phyloP scores from a whole-genome alignment of 2,329 filamentous ascomycete genomes.

The Fusarium sp. region DNA sequence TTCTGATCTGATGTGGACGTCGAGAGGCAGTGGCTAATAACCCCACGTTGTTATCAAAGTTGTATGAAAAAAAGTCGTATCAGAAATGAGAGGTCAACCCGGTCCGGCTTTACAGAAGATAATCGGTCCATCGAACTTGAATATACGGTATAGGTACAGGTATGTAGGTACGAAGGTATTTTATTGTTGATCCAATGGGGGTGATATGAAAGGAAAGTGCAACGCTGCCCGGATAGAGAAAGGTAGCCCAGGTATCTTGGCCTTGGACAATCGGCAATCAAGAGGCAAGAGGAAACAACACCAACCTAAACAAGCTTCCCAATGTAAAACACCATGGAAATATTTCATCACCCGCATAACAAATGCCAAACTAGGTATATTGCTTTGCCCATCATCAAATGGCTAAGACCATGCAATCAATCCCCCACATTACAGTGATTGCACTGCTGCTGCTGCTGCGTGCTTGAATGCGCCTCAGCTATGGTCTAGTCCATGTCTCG shows the following conservation, averaged over 20 bases:
- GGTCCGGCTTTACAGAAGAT: conserved; percentile 28
- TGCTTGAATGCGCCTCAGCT: conserved; percentile 31
- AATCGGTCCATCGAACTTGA: conserved; percentile 2
- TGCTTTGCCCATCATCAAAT: not conserved
- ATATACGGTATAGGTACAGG: too few relatives aligned
- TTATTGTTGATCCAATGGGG: not conserved
- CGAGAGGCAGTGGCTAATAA: conserved; percentile 22
- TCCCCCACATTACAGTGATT: conserved; percentile 29
- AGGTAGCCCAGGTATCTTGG: too few relatives aligned
- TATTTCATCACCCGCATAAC: not conserved
- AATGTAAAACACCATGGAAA: conserved; percentile 26
- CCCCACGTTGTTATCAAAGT: conserved; percentile 34
- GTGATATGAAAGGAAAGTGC: too few relatives aligned
- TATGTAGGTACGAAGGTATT: not conserved
- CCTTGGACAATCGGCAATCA: not conserved
- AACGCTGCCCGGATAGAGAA: too few relatives aligned
- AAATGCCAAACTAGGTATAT: not conserved
- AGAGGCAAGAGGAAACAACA: conserved; percentile 38
- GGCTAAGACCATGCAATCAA: conserved; percentile 19
- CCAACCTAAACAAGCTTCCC: not conserved
- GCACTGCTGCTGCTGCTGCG: conserved; percentile 13
- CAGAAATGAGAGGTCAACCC: conserved; percentile 20
- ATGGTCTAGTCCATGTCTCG: conserved; percentile 32
- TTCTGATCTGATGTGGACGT: not conserved
- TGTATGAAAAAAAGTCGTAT: conserved; percentile 8